These are phyloP conservation scores for Xylaria sp. DNA, from an alignment of 2,329 filamentous ascomycete species.

Conservation along the genomic window DNA sequence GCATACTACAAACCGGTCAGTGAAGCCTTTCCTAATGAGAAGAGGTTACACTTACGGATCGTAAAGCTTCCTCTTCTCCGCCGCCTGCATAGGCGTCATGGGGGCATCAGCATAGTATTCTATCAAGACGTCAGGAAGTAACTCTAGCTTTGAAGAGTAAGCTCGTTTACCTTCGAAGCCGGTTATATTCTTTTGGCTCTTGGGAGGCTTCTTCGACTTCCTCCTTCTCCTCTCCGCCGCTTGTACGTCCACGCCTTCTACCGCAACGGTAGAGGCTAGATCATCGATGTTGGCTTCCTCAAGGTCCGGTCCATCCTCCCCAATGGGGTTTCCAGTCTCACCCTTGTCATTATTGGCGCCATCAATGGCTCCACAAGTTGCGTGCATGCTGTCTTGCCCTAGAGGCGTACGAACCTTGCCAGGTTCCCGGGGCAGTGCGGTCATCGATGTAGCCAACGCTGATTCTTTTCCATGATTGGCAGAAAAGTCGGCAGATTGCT, in stretches of 20 bases:
- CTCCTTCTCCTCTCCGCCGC: slow-evolving; percentile 14
- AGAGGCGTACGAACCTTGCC: neutral
- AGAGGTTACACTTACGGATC: slow-evolving; percentile 54
- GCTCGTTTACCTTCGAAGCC: slow-evolving; percentile 74
- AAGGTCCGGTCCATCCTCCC: neutral
- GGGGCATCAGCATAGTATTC: slow-evolving; percentile 82
- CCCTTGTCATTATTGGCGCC: neutral
- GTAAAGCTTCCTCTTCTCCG: slow-evolving; percentile 73
- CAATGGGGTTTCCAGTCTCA: neutral
- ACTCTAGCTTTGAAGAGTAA: neutral
- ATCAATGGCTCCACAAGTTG: neutral
- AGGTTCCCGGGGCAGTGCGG: slow-evolving; percentile 12
- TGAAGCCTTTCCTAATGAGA: neutral
- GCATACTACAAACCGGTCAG: slow-evolving; percentile 45
- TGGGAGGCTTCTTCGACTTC: slow-evolving; percentile 9
- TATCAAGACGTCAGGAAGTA: slow-evolving; percentile 35
- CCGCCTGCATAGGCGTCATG: slow-evolving; percentile 70
- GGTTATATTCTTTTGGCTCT: slow-evolving; percentile 54
- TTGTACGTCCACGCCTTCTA: neutral
- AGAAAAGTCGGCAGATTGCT: slow-evolving; percentile 5
- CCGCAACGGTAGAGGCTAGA: neutral
- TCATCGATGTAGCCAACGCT: slow-evolving; percentile 1
- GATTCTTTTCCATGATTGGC: slow-evolving; percentile 2
- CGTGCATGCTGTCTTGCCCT: neutral
- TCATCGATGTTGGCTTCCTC: neutral